phyloP scores from a whole-genome alignment of 1,139 yeast genomes.

The Kurtzmaniella quercitrusa region DNA sequence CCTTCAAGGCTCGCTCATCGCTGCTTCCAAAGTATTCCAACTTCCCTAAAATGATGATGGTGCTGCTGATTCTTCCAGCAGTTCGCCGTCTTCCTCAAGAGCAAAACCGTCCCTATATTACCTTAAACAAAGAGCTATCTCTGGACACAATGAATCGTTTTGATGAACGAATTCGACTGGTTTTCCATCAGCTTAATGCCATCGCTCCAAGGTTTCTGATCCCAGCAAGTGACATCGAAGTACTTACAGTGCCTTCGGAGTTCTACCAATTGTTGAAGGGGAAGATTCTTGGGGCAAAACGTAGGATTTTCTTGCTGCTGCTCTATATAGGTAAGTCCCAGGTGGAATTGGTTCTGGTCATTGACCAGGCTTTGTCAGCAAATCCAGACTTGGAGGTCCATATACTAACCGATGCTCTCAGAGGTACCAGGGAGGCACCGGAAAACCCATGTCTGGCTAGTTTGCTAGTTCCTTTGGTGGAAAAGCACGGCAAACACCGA shows the following conservation, averaged over 20 bases:
- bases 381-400: slow-evolving; percentile 64
- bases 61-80: slow-evolving; percentile 2
- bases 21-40: neutral
- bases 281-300: slow-evolving; percentile 51
- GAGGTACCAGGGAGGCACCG: slow-evolving; percentile 95
- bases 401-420: slow-evolving; percentile 77
- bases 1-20: neutral
- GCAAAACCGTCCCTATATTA: neutral
- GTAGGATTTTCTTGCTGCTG: slow-evolving; percentile 75
- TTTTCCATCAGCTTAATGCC: slow-evolving; percentile 55
- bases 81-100: slow-evolving; percentile 1
- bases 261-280: slow-evolving; percentile 62
- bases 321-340: slow-evolving; percentile 84
- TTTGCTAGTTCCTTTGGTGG: slow-evolving; percentile 62
- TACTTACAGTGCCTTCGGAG: slow-evolving; percentile 60
- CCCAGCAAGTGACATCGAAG: slow-evolving; percentile 54
- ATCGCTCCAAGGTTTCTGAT: slow-evolving; percentile 71
- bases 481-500: slow-evolving; percentile 60
- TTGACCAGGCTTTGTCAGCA: slow-evolving; percentile 52
- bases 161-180: slow-evolving; percentile 45
- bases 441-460: slow-evolving; percentile 65
- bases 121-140: neutral
- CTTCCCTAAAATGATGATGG: neutral
- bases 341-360: slow-evolving; percentile 61
- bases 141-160: slow-evolving; percentile 20